Evolutionary conservation across 2,329 filamentous ascomycete genomes (phyloP).

Genomic region (Metarhizium brunneum): DNA sequence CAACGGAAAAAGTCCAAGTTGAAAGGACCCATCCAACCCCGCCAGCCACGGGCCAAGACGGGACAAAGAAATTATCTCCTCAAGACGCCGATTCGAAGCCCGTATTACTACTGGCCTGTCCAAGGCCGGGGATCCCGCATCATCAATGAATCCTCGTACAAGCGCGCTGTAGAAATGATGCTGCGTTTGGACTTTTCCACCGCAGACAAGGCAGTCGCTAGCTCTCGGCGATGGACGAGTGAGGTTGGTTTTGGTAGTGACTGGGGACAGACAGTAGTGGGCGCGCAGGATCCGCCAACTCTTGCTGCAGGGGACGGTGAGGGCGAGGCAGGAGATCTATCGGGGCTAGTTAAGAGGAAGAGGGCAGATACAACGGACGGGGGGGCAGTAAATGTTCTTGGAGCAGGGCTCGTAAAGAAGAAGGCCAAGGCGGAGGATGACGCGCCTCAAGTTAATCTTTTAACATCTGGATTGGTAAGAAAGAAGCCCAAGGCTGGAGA

Average conservation of each 20-base stretch:
- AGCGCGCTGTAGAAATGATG: conserved; percentile 58
- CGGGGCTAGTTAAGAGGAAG: conserved; percentile 39
- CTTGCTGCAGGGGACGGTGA: conserved; percentile 7
- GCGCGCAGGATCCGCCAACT: conserved; percentile 24
- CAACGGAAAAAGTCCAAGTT: conserved; percentile 35
- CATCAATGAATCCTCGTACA: conserved; percentile 55
- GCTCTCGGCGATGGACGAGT: conserved; percentile 60
- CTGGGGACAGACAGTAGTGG: conserved; percentile 44
- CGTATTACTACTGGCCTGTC: conserved; percentile 57
- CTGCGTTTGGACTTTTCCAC: conserved; percentile 67
- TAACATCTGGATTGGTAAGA: conserved; percentile 39
- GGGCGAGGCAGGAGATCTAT: conserved; percentile 34
- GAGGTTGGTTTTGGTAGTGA: conserved; percentile 49
- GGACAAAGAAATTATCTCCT: conserved; percentile 39
- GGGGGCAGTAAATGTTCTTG: conserved; percentile 35
- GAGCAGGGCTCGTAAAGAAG: conserved; percentile 39
- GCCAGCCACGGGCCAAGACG: conserved; percentile 57
- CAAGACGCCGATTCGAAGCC: conserved; percentile 40
- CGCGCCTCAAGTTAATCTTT: conserved; percentile 31
- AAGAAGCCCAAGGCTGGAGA: conserved; percentile 43
- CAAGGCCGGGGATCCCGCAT: conserved; percentile 54
- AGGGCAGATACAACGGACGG: conserved; percentile 18
- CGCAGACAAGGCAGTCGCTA: conserved; percentile 50
- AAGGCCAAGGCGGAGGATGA: conserved; percentile 35
- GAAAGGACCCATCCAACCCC: conserved; percentile 51